Evolutionary conservation across 1,139 yeast genomes (phyloP), one percentile per base, ranked within the genome.

Genomic region (Groenewaldozyma auringiensis): DNA sequence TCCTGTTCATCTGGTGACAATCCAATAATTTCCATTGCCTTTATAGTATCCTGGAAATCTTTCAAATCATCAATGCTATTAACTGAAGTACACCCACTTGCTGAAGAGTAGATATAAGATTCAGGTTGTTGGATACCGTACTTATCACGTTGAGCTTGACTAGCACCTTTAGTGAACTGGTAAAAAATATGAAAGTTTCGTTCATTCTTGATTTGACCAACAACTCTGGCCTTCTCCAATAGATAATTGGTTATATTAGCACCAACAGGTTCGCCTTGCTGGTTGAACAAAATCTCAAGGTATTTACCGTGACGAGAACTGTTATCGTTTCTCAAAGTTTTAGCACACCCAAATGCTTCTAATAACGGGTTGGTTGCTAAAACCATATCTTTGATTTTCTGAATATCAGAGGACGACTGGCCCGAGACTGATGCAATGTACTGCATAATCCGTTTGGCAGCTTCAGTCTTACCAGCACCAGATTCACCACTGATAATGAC

Each of bases 401-500:
- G 79, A 60, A 94, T 92, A 18, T 72, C 72, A 20, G 83, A 72
- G 14, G 81, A 71, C 2, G 74, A 66, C 22, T 73, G 65, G 18
- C 80, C 82, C 2, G 85, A 76, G 4, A 88, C 96, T 37, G 92
- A 81, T 40, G 98, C 96, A 57, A 94, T 85, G 63, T 94, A 94
- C 65, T 94, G 97, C 98, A 94, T 94, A 67, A 92, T 92, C 61
- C 94, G 82, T 69, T 92, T 92, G 36, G 98, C 98, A 17, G 98
- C 97, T 67, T 92, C 98, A 4, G 98, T 92, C 65, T 92, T 92
- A 44, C 99, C 99, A 2, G 99, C 98, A 51, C 99, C 99, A 1
- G 96, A 87, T 65, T 94, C 99, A 45, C 99, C 99, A 3, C 96
- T 87, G 55, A 94, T 94, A 59, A 94, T 94, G 37, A 94, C 98